phyloP scores from a whole-genome alignment of 495 filamentous ascomycete genomes.

The Beverwykella pulmonaria region DNA sequence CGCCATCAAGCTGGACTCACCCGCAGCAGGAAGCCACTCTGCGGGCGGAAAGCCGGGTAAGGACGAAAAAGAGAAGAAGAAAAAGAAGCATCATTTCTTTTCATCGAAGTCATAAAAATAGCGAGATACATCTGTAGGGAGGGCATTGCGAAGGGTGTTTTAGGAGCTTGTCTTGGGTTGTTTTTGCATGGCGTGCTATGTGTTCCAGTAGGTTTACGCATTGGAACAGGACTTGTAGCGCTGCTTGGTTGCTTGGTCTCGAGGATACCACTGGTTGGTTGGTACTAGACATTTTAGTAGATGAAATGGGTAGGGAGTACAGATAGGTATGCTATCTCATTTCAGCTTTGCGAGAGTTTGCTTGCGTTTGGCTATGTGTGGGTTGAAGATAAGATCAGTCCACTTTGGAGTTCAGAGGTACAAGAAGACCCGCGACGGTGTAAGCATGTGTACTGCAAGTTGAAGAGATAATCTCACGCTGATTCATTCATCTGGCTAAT shows the following conservation, averaged over 20 bases:
- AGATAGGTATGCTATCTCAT: not conserved
- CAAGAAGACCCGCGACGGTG: too few relatives aligned
- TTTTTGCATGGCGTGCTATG: slow-evolving; percentile 5
- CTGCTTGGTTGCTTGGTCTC: not conserved
- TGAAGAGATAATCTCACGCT: too few relatives aligned
- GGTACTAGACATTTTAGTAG: slow-evolving; percentile 6
- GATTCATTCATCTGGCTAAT: slow-evolving; percentile 63
- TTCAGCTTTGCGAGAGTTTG: not conserved
- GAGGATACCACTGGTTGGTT: slow-evolving; percentile 18
- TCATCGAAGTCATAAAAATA: slow-evolving; percentile 55
- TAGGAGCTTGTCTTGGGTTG: not conserved
- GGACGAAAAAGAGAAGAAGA: slow-evolving; percentile 60
- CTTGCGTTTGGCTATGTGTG: too few relatives aligned
- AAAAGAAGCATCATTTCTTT: slow-evolving; percentile 81
- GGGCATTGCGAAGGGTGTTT: slow-evolving; percentile 8
- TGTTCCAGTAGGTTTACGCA: not conserved
- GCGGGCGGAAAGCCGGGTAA: slow-evolving; percentile 33
- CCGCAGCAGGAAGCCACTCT: slow-evolving; percentile 38
- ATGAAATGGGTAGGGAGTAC: not conserved
- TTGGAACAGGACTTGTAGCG: slow-evolving; percentile 6
- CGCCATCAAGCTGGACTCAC: slow-evolving; percentile 57
- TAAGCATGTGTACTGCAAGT: too few relatives aligned
- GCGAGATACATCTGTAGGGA: not conserved
- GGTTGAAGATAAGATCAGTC: too few relatives aligned
- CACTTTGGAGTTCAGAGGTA: too few relatives aligned